Evolutionary conservation across 345 rosid genomes (phyloP).

Genomic region (Corymbia maculata): DNA sequence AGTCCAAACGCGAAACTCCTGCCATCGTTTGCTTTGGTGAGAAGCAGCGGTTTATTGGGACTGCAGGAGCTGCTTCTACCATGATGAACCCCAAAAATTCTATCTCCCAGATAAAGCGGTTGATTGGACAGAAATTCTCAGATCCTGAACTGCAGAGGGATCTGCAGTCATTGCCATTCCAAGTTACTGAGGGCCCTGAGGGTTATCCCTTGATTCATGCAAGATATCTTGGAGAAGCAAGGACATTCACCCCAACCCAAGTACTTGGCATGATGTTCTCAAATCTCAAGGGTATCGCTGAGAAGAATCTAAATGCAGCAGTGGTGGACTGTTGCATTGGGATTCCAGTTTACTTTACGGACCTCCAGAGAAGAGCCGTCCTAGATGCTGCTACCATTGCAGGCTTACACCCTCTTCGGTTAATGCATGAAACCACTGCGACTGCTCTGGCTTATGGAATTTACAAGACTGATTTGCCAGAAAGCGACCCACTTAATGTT

Average conservation of each 20-base stretch:
- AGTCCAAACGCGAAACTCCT: constrained; percentile 97
- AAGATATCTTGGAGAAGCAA: constrained; percentile 69
- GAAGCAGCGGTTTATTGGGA: constrained; percentile 90
- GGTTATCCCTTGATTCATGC: constrained; percentile 88
- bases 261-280: constrained; percentile 85
- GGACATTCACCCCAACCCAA: constrained; percentile 87
- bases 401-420: constrained; percentile 75
- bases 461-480: constrained; percentile 91
- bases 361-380: constrained; percentile 89
- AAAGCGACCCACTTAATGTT: constrained; percentile 73
- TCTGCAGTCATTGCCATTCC: constrained; percentile 61
- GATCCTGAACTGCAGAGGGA: constrained; percentile 93
- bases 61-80: constrained; percentile 95
- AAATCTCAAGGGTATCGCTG: constrained; percentile 72
- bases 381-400: constrained; percentile 92
- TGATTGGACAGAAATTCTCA: constrained; percentile 71
- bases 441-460: constrained; percentile 97
- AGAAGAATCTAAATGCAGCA: constrained; percentile 76
- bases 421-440: constrained; percentile 90
- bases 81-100: constrained; percentile 94
- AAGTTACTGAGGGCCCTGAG: constrained; percentile 74
- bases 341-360: constrained; percentile 87
- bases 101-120: constrained; percentile 81
- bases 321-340: constrained; percentile 96
- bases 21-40: constrained; percentile 94